A percentile compares a stretch with the other conserved stretches of the same genome.
phyloP scores from a whole-genome alignment of 1,284 basidiomycete genomes.

The Crucibulum parvulum region DNA sequence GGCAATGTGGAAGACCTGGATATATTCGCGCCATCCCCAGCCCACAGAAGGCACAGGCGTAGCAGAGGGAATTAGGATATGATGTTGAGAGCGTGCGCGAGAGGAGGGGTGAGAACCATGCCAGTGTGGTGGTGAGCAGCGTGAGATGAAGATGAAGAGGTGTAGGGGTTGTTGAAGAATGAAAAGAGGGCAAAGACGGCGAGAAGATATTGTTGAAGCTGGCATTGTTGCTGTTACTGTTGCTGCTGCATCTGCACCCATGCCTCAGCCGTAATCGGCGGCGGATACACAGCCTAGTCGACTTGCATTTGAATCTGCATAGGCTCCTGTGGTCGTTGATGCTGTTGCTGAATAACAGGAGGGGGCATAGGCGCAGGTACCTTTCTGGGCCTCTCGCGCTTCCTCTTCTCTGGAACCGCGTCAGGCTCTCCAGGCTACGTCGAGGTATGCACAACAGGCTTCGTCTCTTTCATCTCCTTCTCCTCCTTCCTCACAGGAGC shows the following conservation, averaged over 20 bases:
- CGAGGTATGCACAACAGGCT: slow-evolving; percentile 20
- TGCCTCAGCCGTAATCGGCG: background rate
- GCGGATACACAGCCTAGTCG: slow-evolving; percentile 2
- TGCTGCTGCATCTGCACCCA: background rate
- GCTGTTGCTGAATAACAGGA: slow-evolving; percentile 1
- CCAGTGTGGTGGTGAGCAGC: slow-evolving; percentile 31
- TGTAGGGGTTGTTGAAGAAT: slow-evolving; percentile 74
- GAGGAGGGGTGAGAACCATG: slow-evolving; percentile 39
- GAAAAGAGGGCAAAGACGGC: slow-evolving; percentile 81
- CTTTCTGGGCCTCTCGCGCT: slow-evolving; percentile 73
- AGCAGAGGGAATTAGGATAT: slow-evolving; percentile 25
- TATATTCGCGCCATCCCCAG: slow-evolving; percentile 55
- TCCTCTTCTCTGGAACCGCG: slow-evolving; percentile 71
- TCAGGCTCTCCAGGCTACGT: slow-evolving; percentile 16
- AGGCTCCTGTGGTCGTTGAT: slow-evolving; percentile 4
- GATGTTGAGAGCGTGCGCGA: slow-evolving; percentile 36
- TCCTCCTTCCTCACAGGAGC: slow-evolving; percentile 33
- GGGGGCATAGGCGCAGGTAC: slow-evolving; percentile 32
- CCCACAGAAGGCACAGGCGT: slow-evolving; percentile 11
- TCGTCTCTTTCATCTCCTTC: slow-evolving; percentile 40
- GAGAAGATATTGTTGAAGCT: slow-evolving; percentile 68
- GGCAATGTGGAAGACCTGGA: slow-evolving; percentile 66
- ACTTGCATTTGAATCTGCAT: slow-evolving; percentile 7
- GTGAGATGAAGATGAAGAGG: slow-evolving; percentile 45
- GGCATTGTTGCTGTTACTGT: slow-evolving; percentile 18